These are phyloP conservation scores for Penicillium waksmanii DNA, from an alignment of 495 filamentous ascomycete species.

Conservation along the genomic window DNA sequence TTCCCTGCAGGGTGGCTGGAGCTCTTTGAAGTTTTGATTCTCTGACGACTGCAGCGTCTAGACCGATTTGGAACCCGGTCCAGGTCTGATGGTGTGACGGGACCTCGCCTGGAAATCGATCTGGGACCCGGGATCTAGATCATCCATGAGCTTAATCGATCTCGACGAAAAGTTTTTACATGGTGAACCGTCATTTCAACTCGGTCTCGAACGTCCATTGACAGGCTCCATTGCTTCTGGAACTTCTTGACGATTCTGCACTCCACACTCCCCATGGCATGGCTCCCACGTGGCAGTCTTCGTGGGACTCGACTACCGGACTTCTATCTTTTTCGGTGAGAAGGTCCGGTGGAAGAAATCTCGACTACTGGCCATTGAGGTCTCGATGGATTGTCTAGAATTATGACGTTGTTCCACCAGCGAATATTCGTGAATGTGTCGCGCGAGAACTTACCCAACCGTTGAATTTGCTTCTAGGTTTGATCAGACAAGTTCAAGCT, in stretches of 20 bases:
- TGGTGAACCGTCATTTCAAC: background rate
- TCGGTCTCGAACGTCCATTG: background rate
- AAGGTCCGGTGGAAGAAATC: background rate
- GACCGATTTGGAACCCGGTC: background rate
- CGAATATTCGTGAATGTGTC: too few relatives aligned
- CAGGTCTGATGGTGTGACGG: too few relatives aligned
- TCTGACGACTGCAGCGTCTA: constrained; percentile 18
- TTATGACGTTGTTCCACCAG: too few relatives aligned
- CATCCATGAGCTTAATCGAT: background rate
- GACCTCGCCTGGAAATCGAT: too few relatives aligned
- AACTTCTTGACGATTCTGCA: background rate
- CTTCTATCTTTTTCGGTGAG: too few relatives aligned
- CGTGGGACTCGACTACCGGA: too few relatives aligned
- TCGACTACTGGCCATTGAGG: background rate
- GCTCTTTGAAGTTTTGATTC: background rate
- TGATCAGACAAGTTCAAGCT: too few relatives aligned
- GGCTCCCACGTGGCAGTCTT: background rate
- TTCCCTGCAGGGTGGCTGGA: background rate
- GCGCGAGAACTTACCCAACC: too few relatives aligned
- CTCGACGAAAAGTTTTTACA: background rate
- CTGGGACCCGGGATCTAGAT: background rate
- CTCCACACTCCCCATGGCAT: background rate
- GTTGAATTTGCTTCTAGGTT: too few relatives aligned
- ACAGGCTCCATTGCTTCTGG: background rate
- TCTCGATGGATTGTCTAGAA: too few relatives aligned